Evolutionary conservation across 148 eudicot species (phyloP), one percentile per base, ranked within the genome.

Genomic region (Linanthus parryae): DNA sequence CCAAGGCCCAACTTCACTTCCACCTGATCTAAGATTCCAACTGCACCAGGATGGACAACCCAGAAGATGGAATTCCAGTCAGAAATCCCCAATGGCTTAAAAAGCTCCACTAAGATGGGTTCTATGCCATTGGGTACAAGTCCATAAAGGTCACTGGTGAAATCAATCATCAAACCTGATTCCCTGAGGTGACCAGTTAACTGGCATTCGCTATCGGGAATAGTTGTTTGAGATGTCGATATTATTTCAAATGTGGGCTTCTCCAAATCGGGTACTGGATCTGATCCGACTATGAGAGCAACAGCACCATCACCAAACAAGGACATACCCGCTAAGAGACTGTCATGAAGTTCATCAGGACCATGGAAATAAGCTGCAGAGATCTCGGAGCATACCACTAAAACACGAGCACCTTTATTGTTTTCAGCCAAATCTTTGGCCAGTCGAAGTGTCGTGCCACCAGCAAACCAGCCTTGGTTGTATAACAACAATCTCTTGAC

Each of bases 281-380:
- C 69, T 3, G 68, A 45, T 0, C 68, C 68, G 16, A 63, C 55
- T 4, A 63, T 55, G 2, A 63, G 21, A 4, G 68, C 68, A 4
- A 55, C 68, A 0, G 68, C 68, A 5, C 68, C 65, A 33, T 61
- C 65, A 8, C 65, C 66, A 27, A 62, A 62, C 3, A 62, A 52
- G 6, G 66, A 58, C 45, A 53, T 59, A 3, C 67, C 67, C 4
- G 54, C 67, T n/a, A n/a, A n/a, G 15, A 63, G 59, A 20, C 67
- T 63, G 23, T 63, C 67, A n/a, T n/a, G 33, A 63, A 27, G 35
- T 63, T 64, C 69, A 36, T 12, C 40, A 7, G 69, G 69, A 11
- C 69, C 69, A 1, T 62, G 62, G 49, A 64, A 64, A 4, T 61
- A 56, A 26, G 56, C 69, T 2, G 69, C 69, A 29, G 68, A 54